Conservation (phyloP, 148 eudicot species). For the Vaccinium corymbosum region DNA sequence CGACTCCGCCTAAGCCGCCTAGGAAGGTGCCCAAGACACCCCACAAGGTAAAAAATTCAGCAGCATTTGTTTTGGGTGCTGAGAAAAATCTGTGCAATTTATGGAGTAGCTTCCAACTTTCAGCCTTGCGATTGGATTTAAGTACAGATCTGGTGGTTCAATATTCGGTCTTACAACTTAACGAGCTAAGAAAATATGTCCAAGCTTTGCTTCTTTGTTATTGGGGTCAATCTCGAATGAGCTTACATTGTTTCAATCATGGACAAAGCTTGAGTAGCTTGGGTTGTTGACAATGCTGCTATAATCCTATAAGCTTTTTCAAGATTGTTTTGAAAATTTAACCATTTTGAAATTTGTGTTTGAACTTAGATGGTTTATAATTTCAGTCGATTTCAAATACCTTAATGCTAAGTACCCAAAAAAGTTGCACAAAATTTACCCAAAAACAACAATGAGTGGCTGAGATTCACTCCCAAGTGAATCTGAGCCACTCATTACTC, state of each 20-base stretch:
- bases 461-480: too few relatives aligned
- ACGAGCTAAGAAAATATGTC: not conserved
- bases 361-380: not conserved
- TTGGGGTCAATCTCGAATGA: not conserved
- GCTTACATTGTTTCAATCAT: not conserved
- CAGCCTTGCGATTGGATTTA: not conserved
- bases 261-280: not conserved
- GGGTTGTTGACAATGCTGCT: not conserved
- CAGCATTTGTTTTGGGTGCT: not conserved
- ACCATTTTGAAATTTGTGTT: not conserved
- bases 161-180: not conserved
- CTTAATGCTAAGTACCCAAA: too few relatives aligned
- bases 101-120: not conserved
- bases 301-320: not conserved
- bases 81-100: not conserved
- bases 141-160: not conserved
- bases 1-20: conserved; percentile 79
- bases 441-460: too few relatives aligned
- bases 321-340: not conserved
- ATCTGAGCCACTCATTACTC: too few relatives aligned
- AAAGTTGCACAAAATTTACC: too few relatives aligned
- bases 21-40: conserved; percentile 96
- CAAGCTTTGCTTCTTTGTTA: not conserved
- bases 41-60: conserved; percentile 56
- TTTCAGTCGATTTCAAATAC: not conserved